These are phyloP conservation scores for Mallotus japonicus DNA, from an alignment of 441 rosid genomes.

Conservation along the genomic window DNA sequence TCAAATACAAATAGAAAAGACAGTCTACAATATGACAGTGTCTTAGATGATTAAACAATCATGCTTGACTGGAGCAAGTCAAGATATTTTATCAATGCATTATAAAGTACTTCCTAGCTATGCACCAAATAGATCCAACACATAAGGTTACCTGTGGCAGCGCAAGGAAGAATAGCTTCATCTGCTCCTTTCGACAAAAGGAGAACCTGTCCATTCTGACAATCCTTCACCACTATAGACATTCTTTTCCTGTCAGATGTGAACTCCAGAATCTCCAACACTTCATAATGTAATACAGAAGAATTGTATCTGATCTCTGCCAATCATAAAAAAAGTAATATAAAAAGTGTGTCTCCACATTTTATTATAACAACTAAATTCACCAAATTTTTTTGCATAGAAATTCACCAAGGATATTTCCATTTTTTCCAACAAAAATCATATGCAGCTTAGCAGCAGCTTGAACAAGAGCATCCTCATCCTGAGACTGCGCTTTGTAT, in stretches of 20 bases:
- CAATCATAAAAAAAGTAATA: slow-evolving; percentile 23
- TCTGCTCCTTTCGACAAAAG: slow-evolving; percentile 98
- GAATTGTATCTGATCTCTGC: slow-evolving; percentile 81
- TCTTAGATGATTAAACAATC: not conserved
- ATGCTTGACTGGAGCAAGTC: not conserved
- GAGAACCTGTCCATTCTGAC: slow-evolving; percentile 65
- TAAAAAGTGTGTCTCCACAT: slow-evolving; percentile 19
- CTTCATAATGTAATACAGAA: slow-evolving; percentile 61
- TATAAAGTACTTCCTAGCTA: not conserved
- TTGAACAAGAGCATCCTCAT: slow-evolving; percentile 96
- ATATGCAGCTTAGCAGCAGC: slow-evolving; percentile 93
- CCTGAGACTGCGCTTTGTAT: slow-evolving; percentile 99
- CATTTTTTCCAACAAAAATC: slow-evolving; percentile 69
- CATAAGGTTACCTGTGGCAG: slow-evolving; percentile 58
- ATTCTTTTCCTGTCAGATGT: slow-evolving; percentile 98
- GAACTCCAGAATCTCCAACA: slow-evolving; percentile 89
- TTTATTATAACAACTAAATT: slow-evolving; percentile 26
- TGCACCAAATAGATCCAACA: slow-evolving; percentile 16
- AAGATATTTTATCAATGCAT: not conserved
- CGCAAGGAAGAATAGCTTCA: slow-evolving; percentile 88
- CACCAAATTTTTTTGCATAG: slow-evolving; percentile 11
- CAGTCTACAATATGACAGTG: not conserved
- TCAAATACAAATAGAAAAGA: not conserved
- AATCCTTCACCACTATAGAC: slow-evolving; percentile 90
- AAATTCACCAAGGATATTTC: slow-evolving; percentile 68